Percentiles rank a stretch among this genome's conserved stretches.
phyloP scores from a whole-genome alignment of 805 yeast genomes.

The Yarrowia sp. region DNA sequence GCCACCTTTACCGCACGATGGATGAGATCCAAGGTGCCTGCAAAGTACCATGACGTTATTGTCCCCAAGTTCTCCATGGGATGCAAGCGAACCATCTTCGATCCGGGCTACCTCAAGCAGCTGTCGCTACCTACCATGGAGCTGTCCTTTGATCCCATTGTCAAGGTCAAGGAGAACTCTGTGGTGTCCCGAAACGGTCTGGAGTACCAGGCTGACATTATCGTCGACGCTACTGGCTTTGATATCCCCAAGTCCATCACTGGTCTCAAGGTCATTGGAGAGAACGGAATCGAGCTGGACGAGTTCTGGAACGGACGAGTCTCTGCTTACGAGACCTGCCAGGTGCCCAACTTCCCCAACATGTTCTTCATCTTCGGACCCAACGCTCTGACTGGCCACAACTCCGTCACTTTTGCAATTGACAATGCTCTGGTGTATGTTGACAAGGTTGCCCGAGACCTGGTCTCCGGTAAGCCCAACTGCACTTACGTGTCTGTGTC shows the following conservation, averaged over 20 bases:
- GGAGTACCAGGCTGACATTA: constrained; percentile 31
- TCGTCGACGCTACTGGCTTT: constrained; percentile 31
- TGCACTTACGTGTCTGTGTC: constrained; percentile 27
- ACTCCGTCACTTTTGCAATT: constrained; percentile 29
- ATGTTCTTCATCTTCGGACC: constrained; percentile 30
- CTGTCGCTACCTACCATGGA: constrained; percentile 24
- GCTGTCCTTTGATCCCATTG: constrained; percentile 29
- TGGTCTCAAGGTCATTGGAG: constrained; percentile 27
- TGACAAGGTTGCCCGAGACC: constrained; percentile 26
- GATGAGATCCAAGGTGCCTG: constrained; percentile 14
- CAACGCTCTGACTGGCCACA: constrained; percentile 31
- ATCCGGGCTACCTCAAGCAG: constrained; percentile 29
- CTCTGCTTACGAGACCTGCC: constrained; percentile 30
- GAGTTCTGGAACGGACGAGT: constrained; percentile 14
- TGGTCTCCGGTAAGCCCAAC: constrained; percentile 22
- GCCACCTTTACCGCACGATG: not conserved
- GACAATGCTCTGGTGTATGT: constrained; percentile 29
- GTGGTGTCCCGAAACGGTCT: constrained; percentile 29
- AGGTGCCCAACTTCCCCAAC: constrained; percentile 30
- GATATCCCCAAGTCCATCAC: constrained; percentile 20
- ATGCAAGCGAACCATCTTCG: constrained; percentile 30
- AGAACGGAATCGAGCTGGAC: constrained; percentile 19
- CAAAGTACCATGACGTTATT: constrained; percentile 18
- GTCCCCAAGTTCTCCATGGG: constrained; percentile 30
- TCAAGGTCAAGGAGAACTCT: constrained; percentile 26